Evolutionary conservation across 176 grass and related monocot genomes (phyloP), one percentile per base, ranked within the genome.

Genomic region (Oryza glumipatula): DNA sequence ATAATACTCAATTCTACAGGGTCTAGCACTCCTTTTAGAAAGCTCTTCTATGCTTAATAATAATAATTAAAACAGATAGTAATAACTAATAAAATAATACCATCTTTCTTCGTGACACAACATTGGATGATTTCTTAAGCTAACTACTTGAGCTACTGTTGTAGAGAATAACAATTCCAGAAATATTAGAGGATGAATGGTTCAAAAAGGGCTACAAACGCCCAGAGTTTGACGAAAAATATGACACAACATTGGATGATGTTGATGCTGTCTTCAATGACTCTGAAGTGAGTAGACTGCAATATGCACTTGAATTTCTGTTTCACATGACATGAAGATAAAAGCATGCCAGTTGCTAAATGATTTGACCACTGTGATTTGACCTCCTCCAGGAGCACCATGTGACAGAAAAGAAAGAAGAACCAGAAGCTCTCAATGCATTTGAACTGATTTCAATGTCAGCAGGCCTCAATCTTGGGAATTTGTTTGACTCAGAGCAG

Each of bases 361-460:
- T 58, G 61, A 30, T 86, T 79, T 68, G 35, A 65, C 45, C 22
- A 44, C 9, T 58, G 2, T 84, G 13, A 76, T 82, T 70, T 84
- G 23, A 47, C 35, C 11, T 69, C 4, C 35, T 68, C 63, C 78
- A 96, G 96, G 93, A 94, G 80, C 88, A 92, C 51, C 86, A 94
- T 49, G 93, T 96, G 54, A 92, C 88, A 89, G 96, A 99, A 85
- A 94, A 85, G 87, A 96, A 80, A 82, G 89, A 99, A 71, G 83
- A 98, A 88, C 96, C 96, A n/a, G 92, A 83, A 86, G 30, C 91
- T 15, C 82, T 99, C 54, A 99, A 99, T 74, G 96, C 96, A 51
- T 99, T 99, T 70, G 93, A 99, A 84, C 63, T 96, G 70, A 99
- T 99, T 89, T 93, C 96, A 79, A 91, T 99, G 84, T 96, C 91